Base-by-base conservation (phyloP, 2,329 filamentous ascomycete species). In the Fusarium burgessii region DNA sequence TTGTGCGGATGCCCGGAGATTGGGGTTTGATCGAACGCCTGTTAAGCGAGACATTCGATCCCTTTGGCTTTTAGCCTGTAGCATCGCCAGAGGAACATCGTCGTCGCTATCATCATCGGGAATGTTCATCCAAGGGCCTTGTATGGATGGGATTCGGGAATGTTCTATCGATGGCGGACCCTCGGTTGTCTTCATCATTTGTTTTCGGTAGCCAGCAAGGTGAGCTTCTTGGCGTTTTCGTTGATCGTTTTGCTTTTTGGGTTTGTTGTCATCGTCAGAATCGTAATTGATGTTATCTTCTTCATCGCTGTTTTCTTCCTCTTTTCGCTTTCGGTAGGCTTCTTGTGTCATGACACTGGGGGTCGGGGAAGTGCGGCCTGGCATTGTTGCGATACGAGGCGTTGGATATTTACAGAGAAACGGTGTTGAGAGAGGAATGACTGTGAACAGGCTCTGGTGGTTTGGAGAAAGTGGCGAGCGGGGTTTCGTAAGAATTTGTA, bases 121-220 rank as follows among this genome's bases (percentile, higher is more conserved):
- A 3, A 61, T 50, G 5, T 71, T 41, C 32, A 49, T 46, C 59
- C 62, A 61, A 1, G 68, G 63, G 3, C 58, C 45, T 18, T 66
- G 59, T 9, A 58, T 43, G 0, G 68, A 65, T 1, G 67, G 58
- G 1, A 62, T 50, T 12, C 61, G 59, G 0, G 38, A 51, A 40
- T 71, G 64, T 11, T 56, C 32, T 41, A 11, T 54, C 10, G 51
- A 29, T 32, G 58, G 47, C 9, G 60, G 52, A 20, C 67, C 52
- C 35, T 32, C 62, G 14, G 70, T 73, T 6, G 51, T 72, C 51
- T 71, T 72, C 70, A 64, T 70, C 70, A 67, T 73, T 38, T 71
- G 64, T 61, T 73, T 56, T 46, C 70, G 55, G 40, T 72, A 72
- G 13, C 58, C 56, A 32, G 54, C 67, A 6, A 71, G 51, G 6